Percentiles rank a stretch among this genome's conserved stretches.
phyloP scores from a whole-genome alignment of 441 rosid species.

The Corymbia citriodora region DNA sequence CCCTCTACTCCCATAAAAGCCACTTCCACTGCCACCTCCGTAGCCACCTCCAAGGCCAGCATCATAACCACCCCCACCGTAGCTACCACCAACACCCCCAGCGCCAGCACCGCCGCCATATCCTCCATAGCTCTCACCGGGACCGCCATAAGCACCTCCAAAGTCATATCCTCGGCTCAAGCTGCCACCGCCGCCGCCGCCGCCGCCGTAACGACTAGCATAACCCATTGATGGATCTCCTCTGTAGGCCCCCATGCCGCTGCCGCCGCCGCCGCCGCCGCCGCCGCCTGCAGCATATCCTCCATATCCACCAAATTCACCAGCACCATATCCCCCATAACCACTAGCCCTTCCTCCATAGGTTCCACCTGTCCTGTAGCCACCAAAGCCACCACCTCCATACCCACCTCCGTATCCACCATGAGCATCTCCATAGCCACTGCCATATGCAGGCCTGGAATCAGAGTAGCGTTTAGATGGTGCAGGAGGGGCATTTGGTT shows the following conservation, averaged over 20 bases:
- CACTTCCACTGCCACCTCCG: conserved; percentile 30
- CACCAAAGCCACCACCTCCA: conserved; percentile 46
- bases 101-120: conserved; percentile 32
- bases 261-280: conserved; percentile 50
- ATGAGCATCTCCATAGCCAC: conserved; percentile 66
- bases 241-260: conserved; percentile 58
- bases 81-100: conserved; percentile 44
- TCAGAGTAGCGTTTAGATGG: conserved; percentile 64
- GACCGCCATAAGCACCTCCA: conserved; percentile 47
- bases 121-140: conserved; percentile 40
- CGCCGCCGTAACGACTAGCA: conserved; percentile 68
- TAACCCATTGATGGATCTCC: conserved; percentile 78
- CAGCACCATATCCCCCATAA: conserved; percentile 54
- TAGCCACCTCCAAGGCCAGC: conserved; percentile 34
- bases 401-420: conserved; percentile 67
- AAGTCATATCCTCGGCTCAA: conserved; percentile 71
- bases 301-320: conserved; percentile 78
- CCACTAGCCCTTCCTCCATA: conserved; percentile 13
- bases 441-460: conserved; percentile 56
- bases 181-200: conserved; percentile 2
- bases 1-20: conserved; percentile 11
- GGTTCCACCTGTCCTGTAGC: conserved; percentile 7
- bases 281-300: conserved; percentile 60
- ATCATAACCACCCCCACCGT: conserved; percentile 43
- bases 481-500: conserved; percentile 63